These are phyloP conservation scores for Drechslerella dactyloides DNA, from an alignment of 2,329 filamentous ascomycete species.

Conservation along the genomic window DNA sequence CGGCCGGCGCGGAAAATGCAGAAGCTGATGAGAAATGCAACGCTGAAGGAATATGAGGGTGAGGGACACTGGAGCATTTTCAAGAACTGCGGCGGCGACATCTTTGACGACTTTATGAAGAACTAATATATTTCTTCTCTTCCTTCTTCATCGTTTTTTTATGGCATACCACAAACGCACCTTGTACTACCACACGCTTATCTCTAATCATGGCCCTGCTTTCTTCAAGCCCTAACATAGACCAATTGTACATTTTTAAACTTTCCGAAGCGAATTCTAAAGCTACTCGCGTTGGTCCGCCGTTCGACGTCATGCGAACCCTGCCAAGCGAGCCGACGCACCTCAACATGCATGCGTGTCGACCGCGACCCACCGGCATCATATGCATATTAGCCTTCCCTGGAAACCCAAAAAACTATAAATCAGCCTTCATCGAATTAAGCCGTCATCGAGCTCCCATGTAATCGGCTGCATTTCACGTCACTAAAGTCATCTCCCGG, in stretches of 20 bases:
- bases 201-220: too few relatives aligned
- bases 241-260: neutral
- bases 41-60: conserved; percentile 56
- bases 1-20: conserved; percentile 58
- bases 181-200: too few relatives aligned
- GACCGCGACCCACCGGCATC: too few relatives aligned
- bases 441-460: too few relatives aligned
- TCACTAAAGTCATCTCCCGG: neutral
- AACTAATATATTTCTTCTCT: neutral
- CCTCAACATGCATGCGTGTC: neutral
- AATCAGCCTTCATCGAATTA: too few relatives aligned
- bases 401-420: too few relatives aligned
- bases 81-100: conserved; percentile 16
- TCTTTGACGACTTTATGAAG: conserved; percentile 30
- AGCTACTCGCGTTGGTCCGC: neutral
- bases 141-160: too few relatives aligned
- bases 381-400: too few relatives aligned
- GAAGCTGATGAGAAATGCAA: conserved; percentile 56
- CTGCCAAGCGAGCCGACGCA: neutral
- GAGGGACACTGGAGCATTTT: conserved; percentile 57
- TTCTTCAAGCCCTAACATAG: too few relatives aligned
- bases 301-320: too few relatives aligned
- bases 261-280: neutral
- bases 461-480: too few relatives aligned
- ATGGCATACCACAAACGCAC: too few relatives aligned